These are phyloP conservation scores for Dothistroma pini DNA, from an alignment of 2,329 filamentous ascomycete species.

Conservation along the genomic window DNA sequence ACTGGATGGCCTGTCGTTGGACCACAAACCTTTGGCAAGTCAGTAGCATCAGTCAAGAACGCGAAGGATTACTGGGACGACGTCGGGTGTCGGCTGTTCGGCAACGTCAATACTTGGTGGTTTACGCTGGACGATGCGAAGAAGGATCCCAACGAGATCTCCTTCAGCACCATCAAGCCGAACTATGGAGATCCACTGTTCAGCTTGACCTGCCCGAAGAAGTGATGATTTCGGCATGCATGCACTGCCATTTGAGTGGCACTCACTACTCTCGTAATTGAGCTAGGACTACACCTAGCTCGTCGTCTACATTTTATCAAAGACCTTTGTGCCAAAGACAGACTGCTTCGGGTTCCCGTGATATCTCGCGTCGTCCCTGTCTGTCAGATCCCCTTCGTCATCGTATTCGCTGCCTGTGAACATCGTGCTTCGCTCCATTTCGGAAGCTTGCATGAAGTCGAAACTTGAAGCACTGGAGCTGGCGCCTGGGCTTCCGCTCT, in stretches of 20 bases:
- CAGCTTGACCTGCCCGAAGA: slow-evolving; percentile 1
- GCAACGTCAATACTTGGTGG: slow-evolving; percentile 64
- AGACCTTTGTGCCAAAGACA: slow-evolving; percentile 33
- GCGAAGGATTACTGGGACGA: slow-evolving; percentile 77
- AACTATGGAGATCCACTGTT: slow-evolving; percentile 7
- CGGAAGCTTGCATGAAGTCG: slow-evolving; percentile 45
- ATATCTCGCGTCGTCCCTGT: slow-evolving; percentile 25
- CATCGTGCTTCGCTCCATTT: slow-evolving; percentile 38
- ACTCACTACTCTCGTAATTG: background rate
- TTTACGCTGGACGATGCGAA: slow-evolving; percentile 46
- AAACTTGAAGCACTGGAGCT: slow-evolving; percentile 40
- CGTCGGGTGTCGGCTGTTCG: slow-evolving; percentile 68
- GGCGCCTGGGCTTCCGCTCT: slow-evolving; percentile 22
- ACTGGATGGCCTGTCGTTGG: slow-evolving; percentile 82
- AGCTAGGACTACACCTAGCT: background rate
- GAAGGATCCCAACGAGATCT: slow-evolving; percentile 5
- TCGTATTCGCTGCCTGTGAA: slow-evolving; percentile 22
- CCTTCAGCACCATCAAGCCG: slow-evolving; percentile 8
- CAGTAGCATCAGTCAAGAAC: slow-evolving; percentile 61
- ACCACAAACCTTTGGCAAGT: slow-evolving; percentile 56
- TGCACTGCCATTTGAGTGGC: background rate
- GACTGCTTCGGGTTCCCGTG: slow-evolving; percentile 26
- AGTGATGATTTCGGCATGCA: background rate
- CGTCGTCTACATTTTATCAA: slow-evolving; percentile 38
- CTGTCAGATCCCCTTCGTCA: slow-evolving; percentile 26